Conservation (phyloP, 73 alveolate genomes). For the Symbiodinium natans region DNA sequence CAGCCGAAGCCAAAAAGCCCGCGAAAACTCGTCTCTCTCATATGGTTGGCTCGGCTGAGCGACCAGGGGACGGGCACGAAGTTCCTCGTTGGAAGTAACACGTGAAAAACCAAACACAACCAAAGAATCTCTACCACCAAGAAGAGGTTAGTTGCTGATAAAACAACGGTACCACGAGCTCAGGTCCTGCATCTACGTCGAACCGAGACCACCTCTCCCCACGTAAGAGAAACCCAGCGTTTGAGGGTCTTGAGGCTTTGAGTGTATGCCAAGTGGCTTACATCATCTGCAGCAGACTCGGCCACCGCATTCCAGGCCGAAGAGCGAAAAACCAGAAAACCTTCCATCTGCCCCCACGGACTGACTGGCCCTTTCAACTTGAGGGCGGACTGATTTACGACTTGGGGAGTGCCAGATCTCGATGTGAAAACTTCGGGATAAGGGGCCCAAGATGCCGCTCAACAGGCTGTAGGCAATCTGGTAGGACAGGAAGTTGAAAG, state of each 20-base stretch:
- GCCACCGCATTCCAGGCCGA: neutral
- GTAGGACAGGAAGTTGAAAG: slow-evolving; percentile 39
- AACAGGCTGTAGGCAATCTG: slow-evolving; percentile 67
- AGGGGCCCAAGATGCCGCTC: slow-evolving; percentile 19
- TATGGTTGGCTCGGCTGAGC: too few species aligned
- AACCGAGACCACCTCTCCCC: neutral
- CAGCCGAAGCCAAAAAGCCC: too few species aligned
- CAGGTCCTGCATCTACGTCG: too few species aligned
- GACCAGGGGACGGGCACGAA: too few species aligned
- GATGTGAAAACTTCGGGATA: neutral
- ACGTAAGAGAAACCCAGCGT: neutral
- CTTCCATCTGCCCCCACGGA: too few species aligned
- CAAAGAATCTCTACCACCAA: too few species aligned
- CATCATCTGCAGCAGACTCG: neutral
- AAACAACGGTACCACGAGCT: too few species aligned
- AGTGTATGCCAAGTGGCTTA: neutral
- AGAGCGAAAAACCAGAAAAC: neutral
- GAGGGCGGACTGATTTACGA: neutral
- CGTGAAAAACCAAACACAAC: too few species aligned
- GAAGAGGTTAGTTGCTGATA: too few species aligned
- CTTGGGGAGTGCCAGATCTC: neutral
- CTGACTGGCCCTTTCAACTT: too few species aligned
- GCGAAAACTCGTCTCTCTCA: too few species aligned
- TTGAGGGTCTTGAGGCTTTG: neutral
- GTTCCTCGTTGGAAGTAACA: too few species aligned